These are phyloP conservation scores for Aechmea fasciata DNA, from an alignment of 176 grass and related monocot species.

Conservation along the genomic window DNA sequence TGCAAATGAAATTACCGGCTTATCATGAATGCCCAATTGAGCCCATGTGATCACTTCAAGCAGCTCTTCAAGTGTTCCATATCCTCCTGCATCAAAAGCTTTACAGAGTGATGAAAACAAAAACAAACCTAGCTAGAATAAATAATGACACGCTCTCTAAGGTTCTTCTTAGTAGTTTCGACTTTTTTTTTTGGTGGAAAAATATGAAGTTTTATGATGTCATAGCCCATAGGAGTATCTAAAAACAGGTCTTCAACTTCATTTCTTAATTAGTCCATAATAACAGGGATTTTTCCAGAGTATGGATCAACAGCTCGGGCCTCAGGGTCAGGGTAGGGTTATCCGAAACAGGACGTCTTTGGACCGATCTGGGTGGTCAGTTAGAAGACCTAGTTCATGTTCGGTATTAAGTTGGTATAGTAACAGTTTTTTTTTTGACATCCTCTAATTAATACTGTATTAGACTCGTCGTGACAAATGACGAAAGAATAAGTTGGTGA, in stretches of 20 bases:
- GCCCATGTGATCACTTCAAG: conserved; percentile 99
- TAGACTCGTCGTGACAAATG: neutral
- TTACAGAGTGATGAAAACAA: conserved; percentile 12
- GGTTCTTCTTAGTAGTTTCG: neutral
- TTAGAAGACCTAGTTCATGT: too few species aligned
- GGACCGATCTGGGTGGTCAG: too few species aligned
- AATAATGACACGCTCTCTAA: conserved; percentile 1
- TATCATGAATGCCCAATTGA: conserved; percentile 97
- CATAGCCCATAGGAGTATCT: too few species aligned
- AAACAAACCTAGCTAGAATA: conserved; percentile 13
- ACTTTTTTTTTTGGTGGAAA: neutral
- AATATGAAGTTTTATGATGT: too few species aligned
- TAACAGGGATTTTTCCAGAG: too few species aligned
- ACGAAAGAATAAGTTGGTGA: conserved; percentile 9
- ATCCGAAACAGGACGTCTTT: too few species aligned
- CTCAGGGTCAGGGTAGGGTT: too few species aligned
- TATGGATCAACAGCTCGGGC: too few species aligned
- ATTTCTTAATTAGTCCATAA: too few species aligned
- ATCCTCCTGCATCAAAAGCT: conserved; percentile 60
- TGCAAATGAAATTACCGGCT: conserved; percentile 44
- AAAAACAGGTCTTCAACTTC: too few species aligned
- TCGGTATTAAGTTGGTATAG: too few species aligned
- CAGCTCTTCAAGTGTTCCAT: conserved; percentile 96
- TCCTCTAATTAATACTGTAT: neutral
- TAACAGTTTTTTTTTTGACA: neutral